Evolutionary conservation across 2,329 filamentous ascomycete species (phyloP).

Genomic region (Fusarium avenaceum): DNA sequence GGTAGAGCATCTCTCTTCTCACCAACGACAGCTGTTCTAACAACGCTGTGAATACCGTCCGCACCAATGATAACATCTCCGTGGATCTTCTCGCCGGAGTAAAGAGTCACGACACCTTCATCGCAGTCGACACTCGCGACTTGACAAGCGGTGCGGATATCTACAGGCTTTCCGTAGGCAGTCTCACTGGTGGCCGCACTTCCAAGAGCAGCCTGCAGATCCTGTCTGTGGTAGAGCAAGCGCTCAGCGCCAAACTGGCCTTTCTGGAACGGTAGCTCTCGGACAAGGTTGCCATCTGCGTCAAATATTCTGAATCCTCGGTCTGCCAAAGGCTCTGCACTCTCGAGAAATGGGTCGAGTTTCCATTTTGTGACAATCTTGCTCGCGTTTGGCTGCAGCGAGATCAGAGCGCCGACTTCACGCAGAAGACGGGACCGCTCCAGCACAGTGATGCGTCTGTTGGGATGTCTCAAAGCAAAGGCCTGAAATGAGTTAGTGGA

Average conservation of each 20-base stretch:
- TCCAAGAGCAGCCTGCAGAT: slow-evolving; percentile 35
- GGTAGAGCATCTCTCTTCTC: slow-evolving; percentile 32
- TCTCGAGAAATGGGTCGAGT: slow-evolving; percentile 29
- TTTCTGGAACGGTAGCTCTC: slow-evolving; percentile 36
- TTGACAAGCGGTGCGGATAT: slow-evolving; percentile 35
- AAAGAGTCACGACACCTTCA: slow-evolving; percentile 32
- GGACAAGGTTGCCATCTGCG: slow-evolving; percentile 28
- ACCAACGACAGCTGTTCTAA: slow-evolving; percentile 36
- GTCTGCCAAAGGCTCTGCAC: slow-evolving; percentile 37
- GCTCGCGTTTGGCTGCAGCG: slow-evolving; percentile 41
- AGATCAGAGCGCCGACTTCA: slow-evolving; percentile 42
- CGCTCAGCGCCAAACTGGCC: slow-evolving; percentile 40
- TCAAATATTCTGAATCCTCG: slow-evolving; percentile 42
- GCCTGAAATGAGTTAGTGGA: slow-evolving; percentile 16
- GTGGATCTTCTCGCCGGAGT: slow-evolving; percentile 28
- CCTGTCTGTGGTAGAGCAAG: slow-evolving; percentile 42
- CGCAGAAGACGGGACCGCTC: slow-evolving; percentile 43
- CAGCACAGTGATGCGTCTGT: slow-evolving; percentile 40
- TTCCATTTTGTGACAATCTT: slow-evolving; percentile 42
- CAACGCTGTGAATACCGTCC: slow-evolving; percentile 43
- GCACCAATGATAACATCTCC: slow-evolving; percentile 42
- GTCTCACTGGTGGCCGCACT: slow-evolving; percentile 27
- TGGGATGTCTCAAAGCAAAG: slow-evolving; percentile 27
- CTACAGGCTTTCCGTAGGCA: slow-evolving; percentile 22
- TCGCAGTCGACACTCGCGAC: slow-evolving; percentile 35